Percentiles rank a stretch among this genome's conserved stretches.
phyloP scores from a whole-genome alignment of 495 filamentous ascomycete species.

The Penicillium verhagenii region DNA sequence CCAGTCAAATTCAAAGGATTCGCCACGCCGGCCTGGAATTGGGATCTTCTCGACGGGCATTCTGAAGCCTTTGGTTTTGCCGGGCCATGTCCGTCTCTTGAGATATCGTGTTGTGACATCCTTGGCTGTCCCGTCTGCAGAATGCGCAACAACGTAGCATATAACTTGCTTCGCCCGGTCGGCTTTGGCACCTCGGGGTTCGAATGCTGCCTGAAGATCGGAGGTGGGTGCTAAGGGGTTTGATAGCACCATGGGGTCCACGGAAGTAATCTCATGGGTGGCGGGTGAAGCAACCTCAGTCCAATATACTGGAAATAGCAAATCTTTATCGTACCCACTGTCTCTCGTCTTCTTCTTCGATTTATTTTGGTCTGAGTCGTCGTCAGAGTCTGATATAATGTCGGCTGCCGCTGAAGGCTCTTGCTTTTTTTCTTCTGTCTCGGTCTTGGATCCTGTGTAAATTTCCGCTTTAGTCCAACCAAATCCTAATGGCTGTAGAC shows the following conservation, averaged over 20 bases:
- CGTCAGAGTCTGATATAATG: slow-evolving; percentile 5
- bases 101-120: slow-evolving; percentile 94
- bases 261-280: slow-evolving; percentile 71
- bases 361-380: slow-evolving; percentile 1
- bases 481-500: slow-evolving; percentile 84
- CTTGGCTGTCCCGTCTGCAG: slow-evolving; percentile 83
- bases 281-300: slow-evolving; percentile 80
- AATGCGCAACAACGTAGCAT: slow-evolving; percentile 86
- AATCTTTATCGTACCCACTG: slow-evolving; percentile 57
- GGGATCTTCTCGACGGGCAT: slow-evolving; percentile 75
- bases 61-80: slow-evolving; percentile 85
- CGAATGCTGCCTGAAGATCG: slow-evolving; percentile 72
- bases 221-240: slow-evolving; percentile 64
- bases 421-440: slow-evolving; percentile 29
- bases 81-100: slow-evolving; percentile 77
- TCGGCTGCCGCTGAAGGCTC: not conserved
- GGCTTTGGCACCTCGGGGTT: slow-evolving; percentile 77
- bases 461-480: slow-evolving; percentile 85
- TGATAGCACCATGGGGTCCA: slow-evolving; percentile 70
- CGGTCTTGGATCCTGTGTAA: slow-evolving; percentile 43
- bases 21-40: slow-evolving; percentile 71
- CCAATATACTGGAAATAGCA: slow-evolving; percentile 90
- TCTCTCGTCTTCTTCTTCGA: slow-evolving; percentile 22
- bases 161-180: slow-evolving; percentile 87
- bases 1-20: slow-evolving; percentile 79